Conservation (phyloP, 805 yeast genomes). For the Debaryomyces tyrocola region DNA sequence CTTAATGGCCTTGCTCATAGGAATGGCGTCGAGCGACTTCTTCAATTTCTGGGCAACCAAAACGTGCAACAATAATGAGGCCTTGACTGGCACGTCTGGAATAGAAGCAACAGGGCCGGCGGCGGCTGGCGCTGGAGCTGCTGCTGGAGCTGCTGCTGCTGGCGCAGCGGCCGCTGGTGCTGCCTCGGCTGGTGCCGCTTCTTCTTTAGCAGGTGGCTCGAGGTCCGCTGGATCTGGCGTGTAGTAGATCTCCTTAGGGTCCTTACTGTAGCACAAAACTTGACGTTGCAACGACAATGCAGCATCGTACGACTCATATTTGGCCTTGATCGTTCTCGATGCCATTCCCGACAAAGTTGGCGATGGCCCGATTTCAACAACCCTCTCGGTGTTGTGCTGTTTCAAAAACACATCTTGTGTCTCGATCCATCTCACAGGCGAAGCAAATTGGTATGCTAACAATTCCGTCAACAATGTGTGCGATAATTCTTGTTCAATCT, state of each 20-base stretch:
- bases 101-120: conserved; percentile 81
- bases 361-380: conserved; percentile 98
- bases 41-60: conserved; percentile 94
- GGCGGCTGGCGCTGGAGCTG: conserved; percentile 69
- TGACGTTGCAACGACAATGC: conserved; percentile 93
- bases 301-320: conserved; percentile 97
- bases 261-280: conserved; percentile 93
- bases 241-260: conserved; percentile 94
- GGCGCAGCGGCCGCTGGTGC: conserved; percentile 58
- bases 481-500: conserved; percentile 95
- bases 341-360: conserved; percentile 99
- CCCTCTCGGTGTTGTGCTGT: conserved; percentile 93
- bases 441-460: conserved; percentile 97
- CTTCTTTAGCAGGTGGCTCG: conserved; percentile 37
- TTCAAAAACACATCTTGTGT: conserved; percentile 97
- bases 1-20: conserved; percentile 90
- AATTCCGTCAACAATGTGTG: conserved; percentile 92
- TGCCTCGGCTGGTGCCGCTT: conserved; percentile 56
- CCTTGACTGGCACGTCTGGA: conserved; percentile 88
- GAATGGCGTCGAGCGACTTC: conserved; percentile 81
- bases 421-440: conserved; percentile 99
- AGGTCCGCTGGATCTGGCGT: conserved; percentile 74
- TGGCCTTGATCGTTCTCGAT: conserved; percentile 88
- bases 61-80: conserved; percentile 77
- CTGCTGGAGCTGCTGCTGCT: conserved; percentile 53